Evolutionary conservation across 805 yeast species (phyloP).

Genomic region (Cyberlindnera nakhonratchasimensis): DNA sequence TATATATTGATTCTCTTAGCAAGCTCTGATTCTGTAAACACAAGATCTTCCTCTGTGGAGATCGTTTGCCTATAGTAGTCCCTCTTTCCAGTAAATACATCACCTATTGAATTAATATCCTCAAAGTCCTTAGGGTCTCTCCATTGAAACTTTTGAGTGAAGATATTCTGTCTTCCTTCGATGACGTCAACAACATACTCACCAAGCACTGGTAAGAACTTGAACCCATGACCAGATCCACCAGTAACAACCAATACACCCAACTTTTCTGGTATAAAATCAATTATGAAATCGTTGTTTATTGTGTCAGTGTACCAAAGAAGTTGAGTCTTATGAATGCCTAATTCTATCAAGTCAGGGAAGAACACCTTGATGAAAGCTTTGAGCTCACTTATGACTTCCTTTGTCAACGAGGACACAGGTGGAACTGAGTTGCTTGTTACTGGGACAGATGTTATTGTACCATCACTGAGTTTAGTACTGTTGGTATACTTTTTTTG

Average conservation of each 20-base stretch:
- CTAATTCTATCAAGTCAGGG: constrained; percentile 21
- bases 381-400: constrained; percentile 27
- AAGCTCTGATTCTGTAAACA: constrained; percentile 10
- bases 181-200: constrained; percentile 31
- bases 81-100: constrained; percentile 3
- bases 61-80: constrained; percentile 33
- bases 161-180: constrained; percentile 29
- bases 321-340: constrained; percentile 24
- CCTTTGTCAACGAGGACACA: constrained; percentile 25
- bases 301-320: constrained; percentile 39
- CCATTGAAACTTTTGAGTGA: constrained; percentile 33
- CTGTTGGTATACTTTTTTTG: constrained; percentile 36
- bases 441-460: constrained; percentile 32
- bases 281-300: constrained; percentile 31
- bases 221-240: constrained; percentile 37
- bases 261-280: constrained; percentile 26
- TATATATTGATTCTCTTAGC: not conserved
- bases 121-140: constrained; percentile 26
- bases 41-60: constrained; percentile 19
- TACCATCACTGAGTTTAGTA: constrained; percentile 16
- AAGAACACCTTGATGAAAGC: constrained; percentile 18
- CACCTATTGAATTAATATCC: constrained; percentile 29
- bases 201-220: constrained; percentile 34
- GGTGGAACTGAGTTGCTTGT: constrained; percentile 26
- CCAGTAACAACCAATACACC: constrained; percentile 33